Conservation (phyloP, 306 rosid species). For the Ceratonia siliqua region DNA sequence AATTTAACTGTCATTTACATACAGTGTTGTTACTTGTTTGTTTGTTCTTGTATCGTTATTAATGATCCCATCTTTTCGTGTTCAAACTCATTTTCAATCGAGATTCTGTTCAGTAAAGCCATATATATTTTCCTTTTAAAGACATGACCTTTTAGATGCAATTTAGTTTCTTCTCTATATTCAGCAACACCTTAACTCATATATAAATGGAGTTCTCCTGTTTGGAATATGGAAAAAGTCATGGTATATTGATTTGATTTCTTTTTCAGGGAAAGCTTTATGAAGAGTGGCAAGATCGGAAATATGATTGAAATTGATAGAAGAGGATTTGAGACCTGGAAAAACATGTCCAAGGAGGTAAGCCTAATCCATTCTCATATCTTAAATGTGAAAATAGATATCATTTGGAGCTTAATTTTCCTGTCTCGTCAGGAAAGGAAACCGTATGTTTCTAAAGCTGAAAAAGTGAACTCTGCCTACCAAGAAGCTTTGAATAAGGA, state of each 20-base stretch:
- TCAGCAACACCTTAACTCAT: neutral
- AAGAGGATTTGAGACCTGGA: slow-evolving; percentile 59
- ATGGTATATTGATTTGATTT: neutral
- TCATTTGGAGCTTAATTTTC: neutral
- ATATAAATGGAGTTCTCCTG: neutral
- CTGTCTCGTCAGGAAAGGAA: slow-evolving; percentile 51
- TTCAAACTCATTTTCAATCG: slow-evolving; percentile 10
- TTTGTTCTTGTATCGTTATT: neutral
- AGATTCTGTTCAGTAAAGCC: neutral
- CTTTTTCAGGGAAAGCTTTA: slow-evolving; percentile 49
- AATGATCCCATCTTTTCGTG: neutral
- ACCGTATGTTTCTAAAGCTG: slow-evolving; percentile 47
- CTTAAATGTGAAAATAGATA: neutral
- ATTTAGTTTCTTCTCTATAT: neutral
- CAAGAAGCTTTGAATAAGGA: slow-evolving; percentile 43
- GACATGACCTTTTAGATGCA: neutral
- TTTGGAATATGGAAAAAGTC: slow-evolving; percentile 13
- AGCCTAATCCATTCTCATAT: neutral
- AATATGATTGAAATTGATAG: slow-evolving; percentile 41
- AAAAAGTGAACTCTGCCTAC: slow-evolving; percentile 35
- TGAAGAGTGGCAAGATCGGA: slow-evolving; percentile 11
- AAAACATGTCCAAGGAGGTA: slow-evolving; percentile 55
- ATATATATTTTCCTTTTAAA: slow-evolving; percentile 10
- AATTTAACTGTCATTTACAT: neutral
- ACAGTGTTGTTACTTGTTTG: neutral